phyloP scores from a whole-genome alignment of 2,329 filamentous ascomycete species.

The Neofusicoccum laricinum region DNA sequence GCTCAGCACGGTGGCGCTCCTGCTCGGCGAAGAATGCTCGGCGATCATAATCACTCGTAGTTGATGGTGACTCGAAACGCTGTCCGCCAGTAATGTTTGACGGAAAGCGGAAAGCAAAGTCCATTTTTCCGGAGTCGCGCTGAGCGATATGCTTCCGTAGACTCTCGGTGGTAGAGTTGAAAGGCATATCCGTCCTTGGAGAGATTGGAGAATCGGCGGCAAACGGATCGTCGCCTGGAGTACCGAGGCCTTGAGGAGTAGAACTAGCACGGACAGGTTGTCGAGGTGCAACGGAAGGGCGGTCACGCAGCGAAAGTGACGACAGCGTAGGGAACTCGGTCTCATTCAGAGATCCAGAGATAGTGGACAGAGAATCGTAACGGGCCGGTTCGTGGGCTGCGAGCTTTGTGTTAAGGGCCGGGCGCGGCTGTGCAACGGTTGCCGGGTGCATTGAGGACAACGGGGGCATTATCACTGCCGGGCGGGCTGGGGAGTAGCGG shows the following conservation, averaged over 20 bases:
- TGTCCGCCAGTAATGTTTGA: neutral
- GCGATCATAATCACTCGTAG: neutral
- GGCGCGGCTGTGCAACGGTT: neutral
- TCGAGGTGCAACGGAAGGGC: neutral
- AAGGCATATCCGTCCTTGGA: neutral
- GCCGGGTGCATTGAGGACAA: neutral
- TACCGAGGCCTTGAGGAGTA: constrained; percentile 1
- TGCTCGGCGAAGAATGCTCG: constrained; percentile 13
- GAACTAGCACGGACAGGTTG: neutral
- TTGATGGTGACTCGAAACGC: neutral
- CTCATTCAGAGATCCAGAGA: neutral
- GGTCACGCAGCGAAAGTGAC: neutral
- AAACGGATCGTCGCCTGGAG: constrained; percentile 11
- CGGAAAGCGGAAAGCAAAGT: constrained; percentile 10
- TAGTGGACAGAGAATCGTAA: constrained; percentile 5
- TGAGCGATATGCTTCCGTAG: neutral
- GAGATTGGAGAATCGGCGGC: neutral
- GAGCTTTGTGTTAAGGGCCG: neutral
- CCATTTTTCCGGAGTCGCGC: neutral
- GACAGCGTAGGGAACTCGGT: neutral
- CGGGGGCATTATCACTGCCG: neutral
- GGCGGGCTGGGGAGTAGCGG: constrained; percentile 5
- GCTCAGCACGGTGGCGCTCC: constrained; percentile 14
- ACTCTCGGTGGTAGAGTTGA: neutral
- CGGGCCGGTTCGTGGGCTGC: neutral